Evolutionary conservation across 768 basidiomycete species (phyloP).

Genomic region (Lentinula guzmanii): DNA sequence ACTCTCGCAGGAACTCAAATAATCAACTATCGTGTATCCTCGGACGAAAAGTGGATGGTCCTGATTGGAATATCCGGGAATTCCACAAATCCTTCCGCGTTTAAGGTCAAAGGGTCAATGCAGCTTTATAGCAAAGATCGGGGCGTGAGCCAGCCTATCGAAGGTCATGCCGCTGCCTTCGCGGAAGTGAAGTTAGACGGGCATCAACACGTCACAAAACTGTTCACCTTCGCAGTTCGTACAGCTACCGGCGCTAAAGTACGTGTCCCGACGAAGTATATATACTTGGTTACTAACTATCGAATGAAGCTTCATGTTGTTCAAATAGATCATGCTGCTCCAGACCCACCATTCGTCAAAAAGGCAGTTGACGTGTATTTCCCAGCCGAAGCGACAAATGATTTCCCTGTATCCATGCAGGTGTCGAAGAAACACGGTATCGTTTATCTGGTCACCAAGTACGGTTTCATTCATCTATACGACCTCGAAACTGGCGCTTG

Average conservation of each 20-base stretch:
- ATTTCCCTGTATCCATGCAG: slow-evolving; percentile 99
- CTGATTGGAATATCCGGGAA: slow-evolving; percentile 93
- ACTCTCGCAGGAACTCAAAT: slow-evolving; percentile 94
- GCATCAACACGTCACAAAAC: slow-evolving; percentile 75
- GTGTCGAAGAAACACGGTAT: slow-evolving; percentile 97
- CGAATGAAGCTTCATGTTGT: slow-evolving; percentile 84
- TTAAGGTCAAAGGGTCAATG: slow-evolving; percentile 99
- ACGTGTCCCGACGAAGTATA: slow-evolving; percentile 15
- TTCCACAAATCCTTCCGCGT: slow-evolving; percentile 86
- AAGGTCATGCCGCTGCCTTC: slow-evolving; percentile 97
- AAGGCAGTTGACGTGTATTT: slow-evolving; percentile 99
- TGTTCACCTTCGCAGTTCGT: slow-evolving; percentile 93
- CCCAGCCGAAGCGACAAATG: slow-evolving; percentile 95
- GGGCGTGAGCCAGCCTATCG: slow-evolving; percentile 94
- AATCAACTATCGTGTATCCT: slow-evolving; percentile 92
- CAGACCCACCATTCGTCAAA: slow-evolving; percentile 91
- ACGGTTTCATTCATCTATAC: slow-evolving; percentile 98
- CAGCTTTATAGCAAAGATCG: slow-evolving; percentile 93
- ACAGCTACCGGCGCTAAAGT: slow-evolving; percentile 99
- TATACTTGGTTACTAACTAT: not conserved
- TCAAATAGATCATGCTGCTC: slow-evolving; percentile 93
- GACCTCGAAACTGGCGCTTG: slow-evolving; percentile 96
- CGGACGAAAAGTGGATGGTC: slow-evolving; percentile 97
- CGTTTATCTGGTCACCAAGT: slow-evolving; percentile 96
- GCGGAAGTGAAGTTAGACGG: slow-evolving; percentile 90